These are phyloP conservation scores for Boletus rubroflammeus DNA, from an alignment of 768 basidiomycete species.

Conservation along the genomic window DNA sequence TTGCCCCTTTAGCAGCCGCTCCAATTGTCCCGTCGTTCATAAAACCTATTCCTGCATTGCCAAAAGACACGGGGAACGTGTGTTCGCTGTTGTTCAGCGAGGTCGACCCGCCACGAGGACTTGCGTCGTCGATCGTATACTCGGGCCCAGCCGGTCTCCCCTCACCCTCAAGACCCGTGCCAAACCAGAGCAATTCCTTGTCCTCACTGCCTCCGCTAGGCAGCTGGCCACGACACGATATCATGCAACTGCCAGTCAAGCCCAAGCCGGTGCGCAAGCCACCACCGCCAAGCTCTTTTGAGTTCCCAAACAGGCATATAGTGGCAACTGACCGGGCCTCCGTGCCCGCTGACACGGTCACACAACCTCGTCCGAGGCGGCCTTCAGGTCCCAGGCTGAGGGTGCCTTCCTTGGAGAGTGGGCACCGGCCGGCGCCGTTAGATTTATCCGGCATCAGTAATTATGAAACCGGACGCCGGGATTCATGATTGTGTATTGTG, in stretches of 20 bases:
- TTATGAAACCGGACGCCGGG: not conserved
- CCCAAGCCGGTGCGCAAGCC: slow-evolving; percentile 5
- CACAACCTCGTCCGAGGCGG: slow-evolving; percentile 27
- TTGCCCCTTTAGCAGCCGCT: slow-evolving; percentile 21
- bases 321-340: slow-evolving; percentile 2
- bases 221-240: slow-evolving; percentile 51
- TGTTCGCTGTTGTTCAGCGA: slow-evolving; percentile 11
- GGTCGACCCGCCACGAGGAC: slow-evolving; percentile 6
- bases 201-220: slow-evolving; percentile 46
- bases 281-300: slow-evolving; percentile 19
- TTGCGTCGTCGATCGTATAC: slow-evolving; percentile 32
- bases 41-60: slow-evolving; percentile 12
- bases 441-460: slow-evolving; percentile 18
- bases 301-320: slow-evolving; percentile 19
- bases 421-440: slow-evolving; percentile 16
- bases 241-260: slow-evolving; percentile 26
- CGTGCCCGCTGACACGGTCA: not conserved
- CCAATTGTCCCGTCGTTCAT: slow-evolving; percentile 12
- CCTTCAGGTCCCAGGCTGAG: slow-evolving; percentile 33
- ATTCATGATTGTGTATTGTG: not conserved
- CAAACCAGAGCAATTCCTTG: slow-evolving; percentile 10
- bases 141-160: slow-evolving; percentile 25
- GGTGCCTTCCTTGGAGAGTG: slow-evolving; percentile 19
- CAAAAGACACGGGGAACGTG: not conserved
- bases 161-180: slow-evolving; percentile 12